phyloP scores from a whole-genome alignment of 2,329 filamentous ascomycete genomes.

The Bisporella sp. region DNA sequence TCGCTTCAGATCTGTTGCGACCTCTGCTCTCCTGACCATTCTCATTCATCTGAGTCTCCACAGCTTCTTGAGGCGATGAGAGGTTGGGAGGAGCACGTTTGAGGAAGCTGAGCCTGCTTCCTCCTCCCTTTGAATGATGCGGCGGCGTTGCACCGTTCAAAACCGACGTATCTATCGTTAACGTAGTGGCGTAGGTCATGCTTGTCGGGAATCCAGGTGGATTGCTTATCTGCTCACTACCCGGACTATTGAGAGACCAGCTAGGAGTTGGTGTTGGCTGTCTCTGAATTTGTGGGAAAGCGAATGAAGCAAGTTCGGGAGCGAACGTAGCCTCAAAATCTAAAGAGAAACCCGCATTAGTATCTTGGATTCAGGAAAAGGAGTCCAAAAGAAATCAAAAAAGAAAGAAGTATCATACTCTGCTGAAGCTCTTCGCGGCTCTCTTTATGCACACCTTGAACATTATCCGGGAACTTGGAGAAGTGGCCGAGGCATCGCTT shows the following conservation, averaged over 20 bases:
- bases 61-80: background rate
- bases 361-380: background rate
- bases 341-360: conserved; percentile 26
- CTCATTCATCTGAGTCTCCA: conserved; percentile 4
- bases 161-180: conserved; percentile 17
- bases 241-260: conserved; percentile 18
- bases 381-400: conserved; percentile 14
- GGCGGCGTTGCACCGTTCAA: conserved; percentile 15
- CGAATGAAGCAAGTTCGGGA: conserved; percentile 57
- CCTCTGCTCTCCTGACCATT: background rate
- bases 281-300: conserved; percentile 40
- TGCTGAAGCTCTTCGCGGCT: conserved; percentile 53
- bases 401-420: conserved; percentile 43
- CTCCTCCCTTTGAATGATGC: conserved; percentile 8
- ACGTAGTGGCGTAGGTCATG: conserved; percentile 15
- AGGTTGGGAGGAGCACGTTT: background rate
- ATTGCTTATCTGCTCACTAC: background rate
- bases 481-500: conserved; percentile 73
- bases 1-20: conserved; percentile 3
- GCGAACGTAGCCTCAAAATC: conserved; percentile 58
- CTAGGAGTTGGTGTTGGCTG: conserved; percentile 32
- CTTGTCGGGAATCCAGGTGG: conserved; percentile 7
- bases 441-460: conserved; percentile 41
- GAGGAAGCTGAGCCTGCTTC: conserved; percentile 6
- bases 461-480: conserved; percentile 49